A percentile compares a stretch with the other conserved stretches of the same genome.
Conservation (phyloP, 306 rosid species). For the Begonia masoniana region DNA sequence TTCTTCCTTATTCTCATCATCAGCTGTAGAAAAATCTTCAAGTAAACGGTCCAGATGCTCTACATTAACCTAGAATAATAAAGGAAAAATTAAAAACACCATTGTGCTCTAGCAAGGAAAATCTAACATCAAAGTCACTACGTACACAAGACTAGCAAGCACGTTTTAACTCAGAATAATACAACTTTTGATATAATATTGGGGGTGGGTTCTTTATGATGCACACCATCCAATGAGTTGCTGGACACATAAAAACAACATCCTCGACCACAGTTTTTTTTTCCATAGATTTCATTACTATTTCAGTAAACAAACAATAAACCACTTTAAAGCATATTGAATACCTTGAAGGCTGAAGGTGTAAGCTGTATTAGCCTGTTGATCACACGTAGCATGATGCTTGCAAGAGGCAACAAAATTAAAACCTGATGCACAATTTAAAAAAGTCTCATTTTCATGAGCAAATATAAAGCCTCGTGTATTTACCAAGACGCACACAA, state of each 20-base stretch:
- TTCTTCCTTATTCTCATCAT: slow-evolving; percentile 21
- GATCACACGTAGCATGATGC: slow-evolving; percentile 54
- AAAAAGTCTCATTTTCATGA: background rate
- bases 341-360: slow-evolving; percentile 71
- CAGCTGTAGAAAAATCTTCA: slow-evolving; percentile 60
- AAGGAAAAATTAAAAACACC: background rate
- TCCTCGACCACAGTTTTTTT: no score
- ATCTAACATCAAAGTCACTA: background rate
- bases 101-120: no score
- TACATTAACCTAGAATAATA: slow-evolving; percentile 44
- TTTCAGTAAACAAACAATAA: background rate
- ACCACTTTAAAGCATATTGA: slow-evolving; percentile 2
- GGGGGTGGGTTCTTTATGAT: no score
- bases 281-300: no score
- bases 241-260: no score
- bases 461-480: background rate
- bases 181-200: no score
- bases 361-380: slow-evolving; percentile 76
- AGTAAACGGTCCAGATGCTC: slow-evolving; percentile 71
- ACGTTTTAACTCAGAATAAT: no score
- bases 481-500: background rate
- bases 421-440: slow-evolving; percentile 45
- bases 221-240: no score
- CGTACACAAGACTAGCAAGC: no score
- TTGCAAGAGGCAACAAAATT: slow-evolving; percentile 65